A percentile compares a stretch with the other conserved stretches of the same genome.
Evolutionary conservation across 2,329 filamentous ascomycete species (phyloP).

Genomic region (Blastomyces gilchristii): DNA sequence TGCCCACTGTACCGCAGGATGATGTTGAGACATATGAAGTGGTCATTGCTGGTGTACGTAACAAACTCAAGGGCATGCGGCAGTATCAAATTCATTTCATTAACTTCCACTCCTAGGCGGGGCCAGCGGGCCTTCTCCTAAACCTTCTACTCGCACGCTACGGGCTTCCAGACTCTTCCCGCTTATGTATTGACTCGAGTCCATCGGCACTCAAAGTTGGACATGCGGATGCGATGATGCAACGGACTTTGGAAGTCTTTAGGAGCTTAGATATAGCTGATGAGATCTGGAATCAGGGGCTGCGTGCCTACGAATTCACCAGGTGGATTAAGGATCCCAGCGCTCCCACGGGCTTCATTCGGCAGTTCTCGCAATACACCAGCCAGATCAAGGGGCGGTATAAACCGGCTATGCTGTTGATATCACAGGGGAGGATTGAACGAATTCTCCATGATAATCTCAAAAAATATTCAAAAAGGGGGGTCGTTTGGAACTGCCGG

Average conservation of each 20-base stretch:
- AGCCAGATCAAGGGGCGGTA: conserved; percentile 32
- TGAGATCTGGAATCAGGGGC: conserved; percentile 27
- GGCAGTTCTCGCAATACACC: conserved; percentile 29
- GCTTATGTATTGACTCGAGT: conserved; percentile 37
- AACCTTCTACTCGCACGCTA: conserved; percentile 35
- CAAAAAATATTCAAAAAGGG: conserved; percentile 46
- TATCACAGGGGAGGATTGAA: conserved; percentile 61
- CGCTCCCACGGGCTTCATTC: conserved; percentile 1
- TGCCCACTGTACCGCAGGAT: conserved; percentile 10
- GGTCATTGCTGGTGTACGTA: conserved; percentile 29
- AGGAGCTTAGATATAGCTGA: conserved; percentile 30
- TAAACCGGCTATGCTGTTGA: conserved; percentile 50
- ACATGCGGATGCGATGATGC: conserved; percentile 36
- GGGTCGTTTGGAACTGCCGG: conserved; percentile 55
- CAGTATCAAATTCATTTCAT: background rate
- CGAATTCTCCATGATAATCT: conserved; percentile 58
- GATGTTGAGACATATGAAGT: conserved; percentile 31
- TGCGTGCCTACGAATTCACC: conserved; percentile 51
- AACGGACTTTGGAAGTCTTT: conserved; percentile 36
- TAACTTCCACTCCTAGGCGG: conserved; percentile 21
- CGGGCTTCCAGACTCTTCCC: conserved; percentile 32
- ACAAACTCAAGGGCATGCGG: background rate
- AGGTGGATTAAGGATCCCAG: conserved; percentile 24
- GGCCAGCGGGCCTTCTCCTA: conserved; percentile 36
- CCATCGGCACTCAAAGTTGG: conserved; percentile 31